A percentile compares a stretch with the other conserved stretches of the same genome.
phyloP scores from a whole-genome alignment of 2,329 filamentous ascomycete species.

The Penicillium palitans region DNA sequence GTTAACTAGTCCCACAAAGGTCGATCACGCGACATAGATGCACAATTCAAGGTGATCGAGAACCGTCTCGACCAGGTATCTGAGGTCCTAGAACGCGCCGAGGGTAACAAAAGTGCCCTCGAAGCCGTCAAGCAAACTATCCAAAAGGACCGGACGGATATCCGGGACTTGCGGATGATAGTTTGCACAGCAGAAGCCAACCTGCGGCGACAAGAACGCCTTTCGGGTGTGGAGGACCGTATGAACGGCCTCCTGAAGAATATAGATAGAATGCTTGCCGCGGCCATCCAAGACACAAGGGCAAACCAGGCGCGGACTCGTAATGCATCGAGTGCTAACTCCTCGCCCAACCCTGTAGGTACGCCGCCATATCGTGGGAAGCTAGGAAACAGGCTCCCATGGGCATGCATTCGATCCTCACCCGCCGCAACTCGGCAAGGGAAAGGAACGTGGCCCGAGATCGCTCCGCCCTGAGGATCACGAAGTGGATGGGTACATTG shows the following conservation, averaged over 20 bases:
- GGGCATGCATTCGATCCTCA: background rate
- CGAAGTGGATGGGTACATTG: no score
- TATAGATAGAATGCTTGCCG: background rate
- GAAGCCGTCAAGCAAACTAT: no score
- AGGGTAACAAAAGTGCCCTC: no score
- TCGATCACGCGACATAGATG: no score
- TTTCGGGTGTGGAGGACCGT: background rate
- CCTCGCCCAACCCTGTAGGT: background rate
- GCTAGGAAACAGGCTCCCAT: background rate
- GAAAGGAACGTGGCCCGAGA: background rate
- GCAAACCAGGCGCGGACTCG: background rate
- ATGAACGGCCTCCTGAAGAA: rapidly evolving
- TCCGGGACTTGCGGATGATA: background rate
- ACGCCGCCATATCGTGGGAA: no score
- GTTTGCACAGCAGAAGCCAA: rapidly evolving
- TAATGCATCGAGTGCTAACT: background rate
- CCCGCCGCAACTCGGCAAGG: background rate
- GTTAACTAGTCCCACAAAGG: no score
- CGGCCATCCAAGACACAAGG: background rate
- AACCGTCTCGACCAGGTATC: no score
- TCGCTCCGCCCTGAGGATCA: background rate
- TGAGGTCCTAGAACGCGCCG: no score
- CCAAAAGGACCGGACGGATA: no score
- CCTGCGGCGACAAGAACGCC: no score
- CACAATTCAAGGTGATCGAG: no score